Conservation (phyloP, 768 basidiomycete species). For the Hygrocybe coccinea region DNA sequence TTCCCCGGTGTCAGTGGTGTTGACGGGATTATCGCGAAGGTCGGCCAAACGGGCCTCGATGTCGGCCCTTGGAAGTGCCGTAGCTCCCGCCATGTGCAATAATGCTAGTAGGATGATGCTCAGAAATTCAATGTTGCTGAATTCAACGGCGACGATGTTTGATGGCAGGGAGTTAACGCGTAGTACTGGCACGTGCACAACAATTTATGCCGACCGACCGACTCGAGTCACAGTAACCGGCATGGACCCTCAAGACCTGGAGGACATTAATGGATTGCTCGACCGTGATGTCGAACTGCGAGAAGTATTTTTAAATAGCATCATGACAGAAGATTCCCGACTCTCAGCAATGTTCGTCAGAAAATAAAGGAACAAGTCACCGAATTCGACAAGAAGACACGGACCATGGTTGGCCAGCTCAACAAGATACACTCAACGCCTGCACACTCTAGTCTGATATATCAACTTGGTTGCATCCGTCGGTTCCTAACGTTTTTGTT, state of each 20-base stretch:
- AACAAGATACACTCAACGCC: conserved; percentile 80
- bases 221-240: neutral
- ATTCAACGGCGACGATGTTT: too few relatives aligned
- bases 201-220: neutral
- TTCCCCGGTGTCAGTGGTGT: conserved; percentile 43
- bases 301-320: conserved; percentile 44
- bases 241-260: conserved; percentile 57
- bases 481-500: conserved; percentile 1
- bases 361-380: conserved; percentile 76
- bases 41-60: conserved; percentile 47
- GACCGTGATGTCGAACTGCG: conserved; percentile 59
- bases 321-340: neutral
- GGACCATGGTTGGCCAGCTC: conserved; percentile 66
- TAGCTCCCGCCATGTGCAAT: conserved; percentile 10
- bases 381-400: conserved; percentile 69
- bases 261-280: conserved; percentile 53
- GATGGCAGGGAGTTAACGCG: too few relatives aligned
- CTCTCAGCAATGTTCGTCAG: conserved; percentile 32
- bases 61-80: conserved; percentile 19
- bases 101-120: neutral
- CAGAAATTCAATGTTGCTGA: too few relatives aligned
- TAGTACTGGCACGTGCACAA: neutral
- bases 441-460: conserved; percentile 46
- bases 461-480: conserved; percentile 11
- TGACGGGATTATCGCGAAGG: conserved; percentile 56